These are phyloP conservation scores for Colletotrichum filicis DNA, from an alignment of 2,329 filamentous ascomycete genomes.

Conservation along the genomic window DNA sequence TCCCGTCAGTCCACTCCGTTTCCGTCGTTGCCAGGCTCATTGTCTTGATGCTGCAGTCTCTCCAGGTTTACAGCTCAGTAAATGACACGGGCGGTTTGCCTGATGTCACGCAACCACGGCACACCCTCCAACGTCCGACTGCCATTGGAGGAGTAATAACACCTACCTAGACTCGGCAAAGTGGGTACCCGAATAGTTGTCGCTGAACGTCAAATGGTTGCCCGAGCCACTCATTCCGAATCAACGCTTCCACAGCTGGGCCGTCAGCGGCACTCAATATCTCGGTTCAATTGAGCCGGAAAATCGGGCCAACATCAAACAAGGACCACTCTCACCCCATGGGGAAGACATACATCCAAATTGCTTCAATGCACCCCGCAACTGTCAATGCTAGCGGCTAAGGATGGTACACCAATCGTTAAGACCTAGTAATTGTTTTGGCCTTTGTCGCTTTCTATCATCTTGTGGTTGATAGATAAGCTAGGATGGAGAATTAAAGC, in stretches of 20 bases:
- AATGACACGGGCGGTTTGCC: not conserved
- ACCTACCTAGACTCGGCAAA: not conserved
- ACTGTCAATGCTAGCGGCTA: not conserved
- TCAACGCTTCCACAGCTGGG: not conserved
- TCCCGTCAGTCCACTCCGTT: not conserved
- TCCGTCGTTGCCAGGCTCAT: not conserved
- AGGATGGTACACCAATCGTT: not conserved
- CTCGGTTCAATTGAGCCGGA: not conserved
- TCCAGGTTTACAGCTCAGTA: not conserved
- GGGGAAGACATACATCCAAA: too few species aligned
- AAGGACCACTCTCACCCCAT: too few species aligned
- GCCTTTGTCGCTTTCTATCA: not conserved
- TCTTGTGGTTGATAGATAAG: not conserved
- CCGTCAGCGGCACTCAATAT: not conserved
- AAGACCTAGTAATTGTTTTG: not conserved
- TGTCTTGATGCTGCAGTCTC: too few species aligned
- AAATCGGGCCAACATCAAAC: not conserved
- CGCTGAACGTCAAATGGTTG: not conserved
- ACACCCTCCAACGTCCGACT: not conserved
- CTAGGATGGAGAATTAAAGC: too few species aligned
- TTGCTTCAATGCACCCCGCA: not conserved
- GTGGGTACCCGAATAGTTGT: not conserved
- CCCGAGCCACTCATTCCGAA: slow-evolving; percentile 2
- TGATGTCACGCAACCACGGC: not conserved
- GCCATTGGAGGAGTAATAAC: slow-evolving; percentile 12